Percentiles rank a stretch among this genome's conserved stretches.
These are phyloP conservation scores for Alternaria arborescens DNA, from an alignment of 2,329 filamentous ascomycete species.

Conservation along the genomic window DNA sequence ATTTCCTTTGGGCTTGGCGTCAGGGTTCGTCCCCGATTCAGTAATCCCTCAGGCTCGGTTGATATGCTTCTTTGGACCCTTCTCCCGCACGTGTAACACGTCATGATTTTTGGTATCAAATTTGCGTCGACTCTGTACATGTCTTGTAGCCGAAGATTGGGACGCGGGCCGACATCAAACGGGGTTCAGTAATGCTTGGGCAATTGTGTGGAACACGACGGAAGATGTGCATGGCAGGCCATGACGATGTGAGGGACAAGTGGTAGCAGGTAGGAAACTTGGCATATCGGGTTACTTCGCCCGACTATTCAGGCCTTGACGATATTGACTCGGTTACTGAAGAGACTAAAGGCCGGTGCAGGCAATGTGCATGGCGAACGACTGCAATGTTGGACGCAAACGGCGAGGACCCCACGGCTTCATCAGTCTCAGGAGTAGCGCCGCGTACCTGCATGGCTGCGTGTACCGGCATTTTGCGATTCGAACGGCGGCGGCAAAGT, in stretches of 20 bases:
- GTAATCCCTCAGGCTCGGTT: constrained; percentile 10
- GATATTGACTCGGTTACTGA: not conserved
- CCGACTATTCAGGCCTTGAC: not conserved
- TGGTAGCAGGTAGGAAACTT: not conserved
- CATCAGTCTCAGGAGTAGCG: constrained; percentile 29
- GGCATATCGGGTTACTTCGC: not conserved
- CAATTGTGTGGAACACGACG: not conserved
- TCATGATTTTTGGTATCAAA: constrained; percentile 8
- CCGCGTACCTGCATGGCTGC: constrained; percentile 28
- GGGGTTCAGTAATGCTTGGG: not conserved
- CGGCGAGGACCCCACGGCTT: not conserved
- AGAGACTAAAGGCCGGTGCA: not conserved
- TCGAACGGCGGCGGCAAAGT: constrained; percentile 19
- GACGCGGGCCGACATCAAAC: not conserved
- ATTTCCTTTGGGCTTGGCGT: constrained; percentile 5
- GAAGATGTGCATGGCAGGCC: not conserved
- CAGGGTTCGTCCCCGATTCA: constrained; percentile 1
- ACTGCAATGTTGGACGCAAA: not conserved
- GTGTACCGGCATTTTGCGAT: constrained; percentile 15
- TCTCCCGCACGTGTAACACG: constrained; percentile 12
- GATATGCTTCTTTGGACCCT: constrained; percentile 10
- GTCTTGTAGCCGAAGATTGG: not conserved
- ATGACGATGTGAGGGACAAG: not conserved
- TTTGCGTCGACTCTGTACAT: not conserved
- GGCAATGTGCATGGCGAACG: not conserved